Evolutionary conservation across 768 basidiomycete species (phyloP).

Genomic region (Asterophora parasitica): DNA sequence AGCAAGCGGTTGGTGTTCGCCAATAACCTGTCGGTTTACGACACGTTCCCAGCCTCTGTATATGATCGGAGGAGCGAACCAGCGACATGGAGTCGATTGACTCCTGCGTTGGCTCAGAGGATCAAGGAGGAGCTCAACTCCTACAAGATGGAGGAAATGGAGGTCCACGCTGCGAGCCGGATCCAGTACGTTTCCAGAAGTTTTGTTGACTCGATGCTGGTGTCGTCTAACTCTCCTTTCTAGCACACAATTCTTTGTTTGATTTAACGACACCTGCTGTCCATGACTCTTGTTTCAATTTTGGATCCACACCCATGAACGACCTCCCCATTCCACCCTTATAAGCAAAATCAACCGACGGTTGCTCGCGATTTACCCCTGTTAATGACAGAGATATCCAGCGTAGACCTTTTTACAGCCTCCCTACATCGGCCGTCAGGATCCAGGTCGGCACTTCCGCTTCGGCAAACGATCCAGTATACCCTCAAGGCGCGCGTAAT

Average conservation of each 20-base stretch:
- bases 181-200: conserved; percentile 61
- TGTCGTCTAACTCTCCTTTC: conserved; percentile 10
- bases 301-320: conserved; percentile 25
- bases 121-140: conserved; percentile 99
- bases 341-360: conserved; percentile 19
- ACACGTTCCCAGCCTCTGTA: conserved; percentile 87
- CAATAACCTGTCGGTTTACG: conserved; percentile 88
- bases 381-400: conserved; percentile 11
- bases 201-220: conserved; percentile 2
- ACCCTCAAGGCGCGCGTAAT: conserved; percentile 19
- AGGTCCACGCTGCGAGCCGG: conserved; percentile 90
- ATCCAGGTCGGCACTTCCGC: conserved; percentile 16
- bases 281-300: conserved; percentile 18
- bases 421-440: conserved; percentile 5
- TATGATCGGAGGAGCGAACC: conserved; percentile 96
- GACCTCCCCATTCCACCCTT: conserved; percentile 11
- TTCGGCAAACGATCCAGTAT: conserved; percentile 16
- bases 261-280: conserved; percentile 24
- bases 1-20: conserved; percentile 83
- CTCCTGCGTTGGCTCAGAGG: conserved; percentile 89
- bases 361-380: conserved; percentile 24
- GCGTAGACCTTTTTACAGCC: conserved; percentile 8
- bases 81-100: conserved; percentile 94
- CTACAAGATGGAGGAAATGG: conserved; percentile 99
- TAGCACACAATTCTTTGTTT: conserved; percentile 89